Evolutionary conservation across 352 stramenopile genomes (phyloP), one percentile per base, ranked within the genome.

Genomic region (Globisporangium viniferum): DNA sequence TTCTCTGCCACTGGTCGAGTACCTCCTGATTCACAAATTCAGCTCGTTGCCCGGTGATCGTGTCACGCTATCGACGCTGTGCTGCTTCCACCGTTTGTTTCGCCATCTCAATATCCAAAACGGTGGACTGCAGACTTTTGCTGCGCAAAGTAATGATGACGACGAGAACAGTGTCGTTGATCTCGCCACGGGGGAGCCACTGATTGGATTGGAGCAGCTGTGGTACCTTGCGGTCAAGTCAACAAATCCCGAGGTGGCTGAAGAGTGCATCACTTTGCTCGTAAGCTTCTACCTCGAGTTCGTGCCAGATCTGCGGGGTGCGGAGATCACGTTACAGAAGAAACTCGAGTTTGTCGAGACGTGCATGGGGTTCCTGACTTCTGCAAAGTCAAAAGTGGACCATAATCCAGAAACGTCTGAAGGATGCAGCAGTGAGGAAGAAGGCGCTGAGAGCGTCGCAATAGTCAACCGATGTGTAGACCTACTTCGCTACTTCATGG

Each of bases 11-110:
- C 73, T 85, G 15, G 56, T 73, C 14, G 57, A 76, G 27, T 72
- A 75, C 69, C 27, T 88, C 49, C 18, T 90, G 53, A 67, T 63
- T 2, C 73, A 56, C 9, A 84, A 86, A 33, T 94, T 94, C 55
- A 55, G 41, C 8, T 70, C 67, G 6, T 64, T 94, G 24, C 8
- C 67, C 15, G 67, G 60, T 0, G 31, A 75, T 20, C 61, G 67
- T 0, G 86, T 90, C 59, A 82, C 78, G 0, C 59, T 81, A 5
- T 80, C 83, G 0, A 75, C 77, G 0, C 53, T 92, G 1, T 84
- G 71, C 61, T 93, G 86, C 58, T 92, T 94, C 59, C 83, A 94
- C 39, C 73, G 76, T 8, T 69, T 94, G 10, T 94, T 94, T 56
- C 77, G 74, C 2, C 69, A 72, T 2, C 66, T 93, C n/a, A 94